Percentiles rank a stretch among this genome's conserved stretches.
phyloP scores from a whole-genome alignment of 495 filamentous ascomycete genomes.

The Lophiotrema nucula region DNA sequence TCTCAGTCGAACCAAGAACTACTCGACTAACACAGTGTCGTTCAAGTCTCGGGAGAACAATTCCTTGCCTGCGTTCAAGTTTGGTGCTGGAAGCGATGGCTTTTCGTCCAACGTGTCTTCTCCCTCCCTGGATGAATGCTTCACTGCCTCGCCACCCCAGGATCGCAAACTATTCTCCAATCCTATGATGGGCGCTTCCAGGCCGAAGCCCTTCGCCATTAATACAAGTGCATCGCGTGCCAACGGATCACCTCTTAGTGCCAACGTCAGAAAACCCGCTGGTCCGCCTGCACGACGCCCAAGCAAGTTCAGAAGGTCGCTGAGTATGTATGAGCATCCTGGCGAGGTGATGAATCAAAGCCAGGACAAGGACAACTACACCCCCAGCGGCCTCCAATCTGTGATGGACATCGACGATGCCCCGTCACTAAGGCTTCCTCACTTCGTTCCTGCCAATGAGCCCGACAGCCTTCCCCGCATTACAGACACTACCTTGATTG shows the following conservation, averaged over 20 bases:
- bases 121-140: constrained; percentile 74
- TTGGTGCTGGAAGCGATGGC: constrained; percentile 60
- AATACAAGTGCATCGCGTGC: constrained; percentile 52
- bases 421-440: constrained; percentile 72
- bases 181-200: constrained; percentile 55
- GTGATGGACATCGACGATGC: constrained; percentile 74
- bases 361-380: constrained; percentile 56
- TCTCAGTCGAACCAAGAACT: constrained; percentile 58
- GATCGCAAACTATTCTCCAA: constrained; percentile 60
- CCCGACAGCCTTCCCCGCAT: constrained; percentile 86
- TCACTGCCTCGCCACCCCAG: constrained; percentile 73
- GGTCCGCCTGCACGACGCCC: constrained; percentile 74
- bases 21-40: constrained; percentile 53
- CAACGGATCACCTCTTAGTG: constrained; percentile 69
- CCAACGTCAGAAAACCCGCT: constrained; percentile 67
- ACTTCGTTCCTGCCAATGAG: constrained; percentile 78
- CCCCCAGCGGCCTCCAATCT: constrained; percentile 58
- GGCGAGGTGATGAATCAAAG: constrained; percentile 76
- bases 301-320: constrained; percentile 82
- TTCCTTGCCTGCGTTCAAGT: constrained; percentile 71
- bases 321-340: constrained; percentile 96
- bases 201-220: constrained; percentile 59
- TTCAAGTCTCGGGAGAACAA: constrained; percentile 53
- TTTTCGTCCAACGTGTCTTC: constrained; percentile 55
- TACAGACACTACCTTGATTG: constrained; percentile 70